Evolutionary conservation across 495 filamentous ascomycete species (phyloP).

Genomic region (Xylaria palmicola): DNA sequence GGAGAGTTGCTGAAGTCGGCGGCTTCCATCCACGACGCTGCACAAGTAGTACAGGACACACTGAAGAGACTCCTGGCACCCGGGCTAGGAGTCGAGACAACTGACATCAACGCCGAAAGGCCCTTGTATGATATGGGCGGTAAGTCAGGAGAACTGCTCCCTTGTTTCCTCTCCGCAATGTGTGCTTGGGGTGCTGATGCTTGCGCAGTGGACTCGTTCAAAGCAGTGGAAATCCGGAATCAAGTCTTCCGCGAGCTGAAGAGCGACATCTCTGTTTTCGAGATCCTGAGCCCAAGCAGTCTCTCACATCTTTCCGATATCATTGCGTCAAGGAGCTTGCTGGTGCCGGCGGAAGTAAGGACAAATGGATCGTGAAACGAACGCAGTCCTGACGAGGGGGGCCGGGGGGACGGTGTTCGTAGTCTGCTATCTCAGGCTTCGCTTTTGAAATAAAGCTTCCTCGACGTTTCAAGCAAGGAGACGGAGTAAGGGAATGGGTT

Average conservation of each 20-base stretch:
- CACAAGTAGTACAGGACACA: neutral
- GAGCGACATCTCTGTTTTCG: conserved; percentile 17
- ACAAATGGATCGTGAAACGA: no score
- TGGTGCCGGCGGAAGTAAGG: no score
- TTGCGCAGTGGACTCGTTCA: conserved; percentile 20
- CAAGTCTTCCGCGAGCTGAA: conserved; percentile 15
- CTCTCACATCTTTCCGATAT: no score
- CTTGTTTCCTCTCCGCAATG: neutral
- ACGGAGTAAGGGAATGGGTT: no score
- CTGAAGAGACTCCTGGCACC: neutral
- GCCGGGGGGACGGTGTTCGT: no score
- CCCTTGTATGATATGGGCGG: conserved; percentile 9
- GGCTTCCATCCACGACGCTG: neutral
- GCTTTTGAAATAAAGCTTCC: no score
- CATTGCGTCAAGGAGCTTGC: no score
- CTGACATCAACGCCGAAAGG: neutral
- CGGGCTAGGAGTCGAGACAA: neutral
- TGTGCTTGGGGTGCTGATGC: neutral
- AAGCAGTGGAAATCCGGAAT: conserved; percentile 24
- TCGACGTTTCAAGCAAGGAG: no score
- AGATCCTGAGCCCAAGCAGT: conserved; percentile 5
- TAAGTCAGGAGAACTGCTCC: neutral
- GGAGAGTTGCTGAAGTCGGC: neutral
- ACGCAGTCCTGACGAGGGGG: no score
- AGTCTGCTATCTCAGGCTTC: no score